Conservation (phyloP, 140 eudicot genomes). For the Stevia rebaudiana region DNA sequence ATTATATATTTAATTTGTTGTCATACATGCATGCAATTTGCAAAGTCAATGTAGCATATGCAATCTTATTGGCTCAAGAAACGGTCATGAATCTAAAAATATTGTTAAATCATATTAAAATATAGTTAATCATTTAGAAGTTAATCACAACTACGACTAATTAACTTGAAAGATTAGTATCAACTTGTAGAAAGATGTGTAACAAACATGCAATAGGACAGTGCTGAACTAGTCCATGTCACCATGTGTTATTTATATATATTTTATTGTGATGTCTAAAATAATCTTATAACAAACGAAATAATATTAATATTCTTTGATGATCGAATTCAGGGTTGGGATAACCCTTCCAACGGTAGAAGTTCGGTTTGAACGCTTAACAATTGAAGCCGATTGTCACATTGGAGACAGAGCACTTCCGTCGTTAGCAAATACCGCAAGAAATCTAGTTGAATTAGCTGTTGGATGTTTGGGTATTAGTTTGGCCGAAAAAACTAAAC, state of each 20-base stretch:
- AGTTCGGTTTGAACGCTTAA: slow-evolving; percentile 62
- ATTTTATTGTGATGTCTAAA: not conserved
- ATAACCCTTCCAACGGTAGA: slow-evolving; percentile 82
- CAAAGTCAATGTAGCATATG: slow-evolving; percentile 17
- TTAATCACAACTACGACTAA: no score
- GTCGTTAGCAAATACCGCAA: slow-evolving; percentile 56
- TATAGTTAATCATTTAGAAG: not conserved
- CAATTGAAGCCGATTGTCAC: slow-evolving; percentile 71
- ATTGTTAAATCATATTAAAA: not conserved
- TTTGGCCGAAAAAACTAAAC: slow-evolving; percentile 62
- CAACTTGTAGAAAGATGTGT: no score
- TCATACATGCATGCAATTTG: slow-evolving; percentile 20
- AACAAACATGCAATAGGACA: no score
- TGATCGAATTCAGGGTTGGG: slow-evolving; percentile 60
- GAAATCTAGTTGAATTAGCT: slow-evolving; percentile 53
- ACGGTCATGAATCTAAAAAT: not conserved
- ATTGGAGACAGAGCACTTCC: slow-evolving; percentile 91
- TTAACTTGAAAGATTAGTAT: no score
- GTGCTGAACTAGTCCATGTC: slow-evolving; percentile 5
- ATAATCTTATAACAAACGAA: not conserved
- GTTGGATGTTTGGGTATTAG: slow-evolving; percentile 48
- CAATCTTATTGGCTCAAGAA: slow-evolving; percentile 7
- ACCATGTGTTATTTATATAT: not conserved
- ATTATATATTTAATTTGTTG: no score
- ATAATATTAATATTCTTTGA: not conserved